Base-by-base conservation (phyloP, 73 alveolate species). In the Symbiodinium pilosum region DNA sequence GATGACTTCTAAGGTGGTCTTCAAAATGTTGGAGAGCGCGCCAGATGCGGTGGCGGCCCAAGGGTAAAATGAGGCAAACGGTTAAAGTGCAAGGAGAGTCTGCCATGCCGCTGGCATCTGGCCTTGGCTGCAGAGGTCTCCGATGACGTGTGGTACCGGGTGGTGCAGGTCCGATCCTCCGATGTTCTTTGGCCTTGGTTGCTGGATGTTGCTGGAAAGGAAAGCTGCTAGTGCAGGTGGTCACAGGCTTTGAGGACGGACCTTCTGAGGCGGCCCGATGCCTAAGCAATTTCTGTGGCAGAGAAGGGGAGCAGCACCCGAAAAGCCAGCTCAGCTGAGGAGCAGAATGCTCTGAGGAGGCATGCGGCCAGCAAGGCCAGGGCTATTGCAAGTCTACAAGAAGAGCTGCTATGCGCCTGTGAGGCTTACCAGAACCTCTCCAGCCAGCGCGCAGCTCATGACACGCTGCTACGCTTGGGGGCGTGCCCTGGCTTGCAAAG, bases 91-190 rank as follows among this genome's bases (percentile, higher is more conserved):
- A n/a, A n/a, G n/a, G n/a, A n/a, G n/a, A n/a, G n/a, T n/a, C n/a
- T n/a, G n/a, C n/a, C n/a, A n/a, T n/a, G n/a, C n/a, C n/a, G n/a
- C n/a, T n/a, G n/a, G n/a, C n/a, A n/a, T n/a, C n/a, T n/a, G n/a
- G n/a, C n/a, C n/a, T n/a, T n/a, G n/a, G n/a, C n/a, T n/a, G n/a
- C n/a, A n/a, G n/a, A 91, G 99, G 99, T 99, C 1, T 99, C 99
- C 43, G 99, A 99, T 18, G 99, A 99, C 84, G 99, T 99, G 52
- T 99, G 99, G 99, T 99, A 99, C 87, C 99, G 99, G 94, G 99
- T 99, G 36, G 99, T 99, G 36, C 99, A 99, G 99, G 99, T 99
- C 99, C 7, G 94, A 99, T 18, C 99, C 7, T 36, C 47, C 36
- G 43, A 36, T 3, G 43, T 2, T 43, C 4, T n/a, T 11, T 12